Evolutionary conservation across 2,329 filamentous ascomycete species (phyloP).

Genomic region (Colletotrichum sp.): DNA sequence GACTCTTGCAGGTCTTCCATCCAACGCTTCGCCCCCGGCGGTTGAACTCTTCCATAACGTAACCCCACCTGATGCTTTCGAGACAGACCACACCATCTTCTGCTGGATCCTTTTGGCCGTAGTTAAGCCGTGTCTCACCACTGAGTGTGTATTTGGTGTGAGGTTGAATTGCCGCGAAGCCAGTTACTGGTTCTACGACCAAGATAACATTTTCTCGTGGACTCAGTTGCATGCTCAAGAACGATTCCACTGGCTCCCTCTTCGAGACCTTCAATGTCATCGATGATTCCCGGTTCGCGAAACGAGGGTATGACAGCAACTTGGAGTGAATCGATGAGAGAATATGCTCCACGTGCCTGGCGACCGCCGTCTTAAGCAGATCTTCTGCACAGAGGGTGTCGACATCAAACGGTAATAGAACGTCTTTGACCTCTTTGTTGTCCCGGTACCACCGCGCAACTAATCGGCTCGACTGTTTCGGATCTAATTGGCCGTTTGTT

Average conservation of each 20-base stretch:
- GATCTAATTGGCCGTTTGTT: conserved; percentile 40
- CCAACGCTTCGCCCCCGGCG: conserved; percentile 65
- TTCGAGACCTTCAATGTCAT: conserved; percentile 63
- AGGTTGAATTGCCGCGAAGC: conserved; percentile 75
- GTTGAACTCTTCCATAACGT: conserved; percentile 65
- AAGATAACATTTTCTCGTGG: conserved; percentile 64
- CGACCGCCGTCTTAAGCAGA: conserved; percentile 76
- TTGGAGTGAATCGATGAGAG: conserved; percentile 70
- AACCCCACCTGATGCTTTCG: conserved; percentile 66
- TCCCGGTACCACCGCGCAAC: conserved; percentile 84
- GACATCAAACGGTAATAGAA: conserved; percentile 71
- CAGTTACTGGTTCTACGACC: conserved; percentile 78
- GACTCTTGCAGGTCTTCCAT: conserved; percentile 61
- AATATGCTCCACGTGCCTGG: conserved; percentile 74
- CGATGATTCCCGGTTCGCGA: conserved; percentile 61
- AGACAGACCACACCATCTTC: conserved; percentile 63
- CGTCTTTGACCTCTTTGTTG: conserved; percentile 73
- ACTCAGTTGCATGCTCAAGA: conserved; percentile 73
- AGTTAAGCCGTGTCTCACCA: conserved; percentile 70
- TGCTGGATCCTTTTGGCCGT: conserved; percentile 55
- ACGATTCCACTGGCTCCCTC: conserved; percentile 69
- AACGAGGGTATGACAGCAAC: conserved; percentile 65
- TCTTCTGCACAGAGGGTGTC: conserved; percentile 73
- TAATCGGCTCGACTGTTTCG: conserved; percentile 58
- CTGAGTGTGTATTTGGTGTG: conserved; percentile 59